Conservation (phyloP, 805 yeast genomes). For the Suhomyces sp. region DNA sequence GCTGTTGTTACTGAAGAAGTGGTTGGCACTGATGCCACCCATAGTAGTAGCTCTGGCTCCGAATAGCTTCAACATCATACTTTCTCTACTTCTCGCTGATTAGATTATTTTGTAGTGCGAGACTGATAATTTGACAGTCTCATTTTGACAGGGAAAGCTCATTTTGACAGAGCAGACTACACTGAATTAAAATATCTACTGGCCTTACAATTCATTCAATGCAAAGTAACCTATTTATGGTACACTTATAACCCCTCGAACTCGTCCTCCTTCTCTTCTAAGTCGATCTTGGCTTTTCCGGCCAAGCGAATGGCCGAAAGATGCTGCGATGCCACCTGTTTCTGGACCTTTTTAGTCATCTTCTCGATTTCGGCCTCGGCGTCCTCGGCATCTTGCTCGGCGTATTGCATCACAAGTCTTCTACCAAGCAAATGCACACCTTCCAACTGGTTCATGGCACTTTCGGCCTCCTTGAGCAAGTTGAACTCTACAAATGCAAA, state of each 20-base stretch:
- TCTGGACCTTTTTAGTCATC: slow-evolving; percentile 82
- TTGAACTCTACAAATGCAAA: slow-evolving; percentile 95
- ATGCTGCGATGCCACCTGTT: slow-evolving; percentile 76
- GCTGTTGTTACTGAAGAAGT: slow-evolving; percentile 2
- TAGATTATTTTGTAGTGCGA: neutral
- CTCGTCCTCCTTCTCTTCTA: slow-evolving; percentile 52
- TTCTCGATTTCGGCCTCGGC: slow-evolving; percentile 88
- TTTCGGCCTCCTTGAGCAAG: slow-evolving; percentile 83
- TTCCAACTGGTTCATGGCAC: slow-evolving; percentile 87
- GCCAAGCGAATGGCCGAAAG: slow-evolving; percentile 64
- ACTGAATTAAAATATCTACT: no score
- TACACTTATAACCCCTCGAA: slow-evolving; percentile 11
- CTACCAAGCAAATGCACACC: slow-evolving; percentile 98
- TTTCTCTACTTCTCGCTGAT: neutral
- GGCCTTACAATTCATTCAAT: no score
- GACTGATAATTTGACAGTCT: no score
- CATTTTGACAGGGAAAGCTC: no score
- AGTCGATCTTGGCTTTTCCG: slow-evolving; percentile 71
- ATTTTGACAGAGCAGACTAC: no score
- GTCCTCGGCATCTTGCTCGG: slow-evolving; percentile 74
- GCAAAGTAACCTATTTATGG: neutral
- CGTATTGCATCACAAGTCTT: slow-evolving; percentile 88
- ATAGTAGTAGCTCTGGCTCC: neutral
- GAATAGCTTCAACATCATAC: neutral
- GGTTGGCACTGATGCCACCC: neutral